These are phyloP conservation scores for Aegilops sharonensis DNA, from an alignment of 176 grass and related monocot species.

Conservation along the genomic window DNA sequence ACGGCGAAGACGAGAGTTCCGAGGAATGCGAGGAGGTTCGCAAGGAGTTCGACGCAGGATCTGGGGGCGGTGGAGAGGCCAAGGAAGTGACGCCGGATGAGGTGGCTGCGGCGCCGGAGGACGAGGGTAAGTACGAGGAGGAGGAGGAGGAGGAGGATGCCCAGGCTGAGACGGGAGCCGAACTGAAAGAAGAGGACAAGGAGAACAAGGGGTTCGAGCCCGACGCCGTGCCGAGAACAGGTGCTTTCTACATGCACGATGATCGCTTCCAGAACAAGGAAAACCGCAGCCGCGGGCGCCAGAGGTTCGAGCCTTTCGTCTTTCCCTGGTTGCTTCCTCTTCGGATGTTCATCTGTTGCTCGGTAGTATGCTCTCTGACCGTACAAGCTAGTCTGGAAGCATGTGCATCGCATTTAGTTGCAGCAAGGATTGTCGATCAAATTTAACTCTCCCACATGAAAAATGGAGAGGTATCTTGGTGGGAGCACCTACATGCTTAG, in stretches of 20 bases:
- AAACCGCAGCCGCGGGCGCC: conserved; percentile 31
- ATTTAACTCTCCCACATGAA: background rate
- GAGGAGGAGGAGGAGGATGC: background rate
- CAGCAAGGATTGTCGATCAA: background rate
- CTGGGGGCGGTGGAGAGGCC: conserved; percentile 7
- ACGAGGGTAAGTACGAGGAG: background rate
- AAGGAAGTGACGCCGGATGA: background rate
- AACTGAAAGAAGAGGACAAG: conserved; percentile 8
- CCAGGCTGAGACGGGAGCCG: background rate
- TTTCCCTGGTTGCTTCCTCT: background rate
- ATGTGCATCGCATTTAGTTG: background rate
- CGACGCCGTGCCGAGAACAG: conserved; percentile 44
- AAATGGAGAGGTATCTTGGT: background rate
- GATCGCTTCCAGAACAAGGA: conserved; percentile 68
- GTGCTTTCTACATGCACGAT: conserved; percentile 82
- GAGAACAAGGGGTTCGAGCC: conserved; percentile 51
- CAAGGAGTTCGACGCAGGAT: conserved; percentile 7
- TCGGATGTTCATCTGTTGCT: background rate
- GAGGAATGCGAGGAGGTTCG: conserved; percentile 18
- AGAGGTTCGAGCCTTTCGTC: conserved; percentile 34
- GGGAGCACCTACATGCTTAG: background rate
- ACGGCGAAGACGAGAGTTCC: conserved; percentile 49
- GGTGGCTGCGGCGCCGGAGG: background rate
- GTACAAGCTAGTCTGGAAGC: background rate
- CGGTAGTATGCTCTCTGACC: too few relatives aligned